These are phyloP conservation scores for Fusarium protoensiforme DNA, from an alignment of 2,329 filamentous ascomycete species.

Conservation along the genomic window DNA sequence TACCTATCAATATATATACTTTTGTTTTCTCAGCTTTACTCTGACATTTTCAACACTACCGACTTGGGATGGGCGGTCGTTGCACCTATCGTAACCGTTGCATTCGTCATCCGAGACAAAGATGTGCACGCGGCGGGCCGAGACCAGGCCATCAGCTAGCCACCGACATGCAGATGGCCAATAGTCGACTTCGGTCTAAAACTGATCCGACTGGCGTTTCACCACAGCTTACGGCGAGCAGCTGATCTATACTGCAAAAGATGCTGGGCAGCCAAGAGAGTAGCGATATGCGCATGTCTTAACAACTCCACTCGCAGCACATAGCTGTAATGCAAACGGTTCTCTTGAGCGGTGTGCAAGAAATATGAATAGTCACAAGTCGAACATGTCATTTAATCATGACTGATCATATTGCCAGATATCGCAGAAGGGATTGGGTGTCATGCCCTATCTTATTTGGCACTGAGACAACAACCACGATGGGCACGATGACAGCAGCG, in stretches of 20 bases:
- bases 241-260: neutral
- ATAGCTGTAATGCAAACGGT: too few relatives aligned
- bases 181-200: neutral
- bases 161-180: neutral
- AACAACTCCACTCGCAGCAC: too few relatives aligned
- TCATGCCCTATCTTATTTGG: too few relatives aligned
- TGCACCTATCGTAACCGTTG: neutral
- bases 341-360: too few relatives aligned
- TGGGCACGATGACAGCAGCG: too few relatives aligned
- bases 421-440: too few relatives aligned
- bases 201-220: neutral
- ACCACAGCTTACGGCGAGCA: neutral
- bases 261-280: neutral
- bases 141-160: neutral
- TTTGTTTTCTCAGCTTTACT: neutral
- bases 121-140: neutral
- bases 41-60: neutral
- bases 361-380: too few relatives aligned
- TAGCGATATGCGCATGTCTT: too few relatives aligned
- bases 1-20: neutral
- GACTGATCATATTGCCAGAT: too few relatives aligned
- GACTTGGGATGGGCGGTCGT: neutral
- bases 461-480: too few relatives aligned
- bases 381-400: too few relatives aligned
- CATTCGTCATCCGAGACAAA: neutral